Percentiles rank a stretch among this genome's conserved stretches.
Conservation (phyloP, 2,329 filamentous ascomycete species). For the Fonsecaea erecta region DNA sequence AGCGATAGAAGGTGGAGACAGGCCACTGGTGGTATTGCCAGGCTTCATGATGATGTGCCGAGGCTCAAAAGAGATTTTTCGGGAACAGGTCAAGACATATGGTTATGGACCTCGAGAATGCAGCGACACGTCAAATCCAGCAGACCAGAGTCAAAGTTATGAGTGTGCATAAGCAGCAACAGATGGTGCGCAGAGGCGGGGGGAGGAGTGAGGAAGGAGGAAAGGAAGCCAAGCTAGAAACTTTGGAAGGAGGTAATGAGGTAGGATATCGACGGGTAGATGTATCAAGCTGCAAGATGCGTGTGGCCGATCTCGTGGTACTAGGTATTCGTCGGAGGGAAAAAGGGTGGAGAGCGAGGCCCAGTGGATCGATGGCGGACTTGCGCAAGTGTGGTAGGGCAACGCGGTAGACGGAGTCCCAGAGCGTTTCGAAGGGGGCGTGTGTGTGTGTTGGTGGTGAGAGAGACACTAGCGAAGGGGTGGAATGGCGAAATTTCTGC, state of each 20-base stretch:
- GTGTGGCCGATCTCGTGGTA: conserved; percentile 22
- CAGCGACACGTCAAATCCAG: not conserved
- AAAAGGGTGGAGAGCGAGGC: conserved; percentile 4
- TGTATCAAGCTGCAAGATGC: conserved; percentile 21
- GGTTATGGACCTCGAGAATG: not conserved
- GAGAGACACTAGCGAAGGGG: not conserved
- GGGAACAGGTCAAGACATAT: not conserved
- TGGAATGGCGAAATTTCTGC: not conserved
- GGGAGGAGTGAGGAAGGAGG: conserved; percentile 3
- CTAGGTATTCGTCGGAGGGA: conserved; percentile 18
- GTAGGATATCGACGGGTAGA: conserved; percentile 22
- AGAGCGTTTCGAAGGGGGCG: conserved; percentile 1
- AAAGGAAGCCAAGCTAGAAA: conserved; percentile 15
- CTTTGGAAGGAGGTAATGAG: conserved; percentile 13
- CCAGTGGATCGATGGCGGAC: conserved; percentile 7
- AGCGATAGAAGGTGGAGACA: conserved; percentile 20
- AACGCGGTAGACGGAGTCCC: conserved; percentile 4
- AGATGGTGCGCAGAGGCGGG: not conserved
- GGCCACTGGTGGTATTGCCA: conserved; percentile 13
- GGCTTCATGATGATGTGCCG: conserved; percentile 21
- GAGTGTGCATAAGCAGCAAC: not conserved
- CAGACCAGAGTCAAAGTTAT: not conserved
- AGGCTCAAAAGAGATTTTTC: conserved; percentile 2
- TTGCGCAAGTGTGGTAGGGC: conserved; percentile 14
- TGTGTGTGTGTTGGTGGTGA: not conserved